Base-by-base conservation (phyloP, 768 basidiomycete species). In the Kwoniella heveanensis region DNA sequence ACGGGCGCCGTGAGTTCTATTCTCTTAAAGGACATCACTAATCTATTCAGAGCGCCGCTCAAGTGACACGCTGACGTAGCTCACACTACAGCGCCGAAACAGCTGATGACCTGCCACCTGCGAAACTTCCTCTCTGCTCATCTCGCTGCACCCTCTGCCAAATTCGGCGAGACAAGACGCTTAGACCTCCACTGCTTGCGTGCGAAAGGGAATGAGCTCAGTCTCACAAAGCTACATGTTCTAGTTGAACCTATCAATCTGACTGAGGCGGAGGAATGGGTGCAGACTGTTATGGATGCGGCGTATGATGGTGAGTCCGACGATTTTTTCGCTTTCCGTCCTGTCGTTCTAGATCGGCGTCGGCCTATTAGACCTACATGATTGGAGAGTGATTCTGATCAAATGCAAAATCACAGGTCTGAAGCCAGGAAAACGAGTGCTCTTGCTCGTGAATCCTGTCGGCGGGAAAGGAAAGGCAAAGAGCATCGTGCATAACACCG, bases 381-480 rank as follows among this genome's bases (percentile, higher is more conserved):
- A n/a, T n/a, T n/a, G n/a, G n/a, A n/a, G n/a, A n/a, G n/a, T n/a
- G n/a, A n/a, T n/a, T n/a, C n/a, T n/a, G n/a, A n/a, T n/a, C n/a
- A n/a, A n/a, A n/a, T n/a, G n/a, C n/a, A n/a, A n/a, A n/a, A n/a
- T n/a, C 21, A 1, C 30, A 79, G 73, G 60, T 13, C 62, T 65
- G 15, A 62, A 74, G 39, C 75, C 69, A n/a, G 60, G 54, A 24
- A 59, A 76, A 44, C 56, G 65, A 54, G 66, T 79, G 2, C 54
- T 78, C 25, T 39, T 80, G 0, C 54, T 80, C 2, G 73, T 79
- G 58, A 80, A 80, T 57, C 80, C 80, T 24, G 68, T 80, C 6
- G 79, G 80, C 52, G 80, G 80, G 0, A 80, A 79, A 49, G 79
- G 79, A 1, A 79, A 79, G 53, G 72, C 73, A 2, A 68, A 60